Conservation (phyloP, 495 filamentous ascomycete genomes). For the Glutinoglossum americanum region DNA sequence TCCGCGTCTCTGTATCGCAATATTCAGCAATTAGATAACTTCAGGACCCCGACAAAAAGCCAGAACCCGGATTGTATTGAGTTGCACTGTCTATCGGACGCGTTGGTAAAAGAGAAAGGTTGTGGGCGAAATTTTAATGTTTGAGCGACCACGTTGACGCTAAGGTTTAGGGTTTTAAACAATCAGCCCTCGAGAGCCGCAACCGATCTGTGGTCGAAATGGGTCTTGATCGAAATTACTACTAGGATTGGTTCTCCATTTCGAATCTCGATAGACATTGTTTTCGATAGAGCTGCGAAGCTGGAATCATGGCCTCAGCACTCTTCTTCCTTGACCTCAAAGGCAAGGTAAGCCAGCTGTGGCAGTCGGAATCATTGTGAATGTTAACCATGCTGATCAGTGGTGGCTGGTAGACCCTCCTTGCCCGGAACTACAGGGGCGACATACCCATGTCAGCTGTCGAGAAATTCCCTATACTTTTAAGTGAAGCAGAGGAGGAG, state of each 20-base stretch:
- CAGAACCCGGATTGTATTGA: slow-evolving; percentile 39
- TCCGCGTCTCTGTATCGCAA: slow-evolving; percentile 73
- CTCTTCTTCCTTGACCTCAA: slow-evolving; percentile 98
- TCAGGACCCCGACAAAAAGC: slow-evolving; percentile 45
- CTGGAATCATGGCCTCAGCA: slow-evolving; percentile 70
- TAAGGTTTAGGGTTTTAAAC: slow-evolving; percentile 6
- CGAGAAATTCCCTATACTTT: slow-evolving; percentile 91
- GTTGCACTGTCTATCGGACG: slow-evolving; percentile 77
- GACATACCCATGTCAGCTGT: slow-evolving; percentile 99
- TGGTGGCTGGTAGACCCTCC: slow-evolving; percentile 47
- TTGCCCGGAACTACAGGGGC: slow-evolving; percentile 95
- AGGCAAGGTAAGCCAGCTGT: slow-evolving; percentile 58
- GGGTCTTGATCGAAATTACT: not conserved
- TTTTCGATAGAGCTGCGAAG: not conserved
- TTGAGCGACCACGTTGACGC: slow-evolving; percentile 7
- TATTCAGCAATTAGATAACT: slow-evolving; percentile 34
- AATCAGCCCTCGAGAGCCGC: not conserved
- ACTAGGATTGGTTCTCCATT: not conserved
- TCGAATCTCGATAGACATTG: not conserved
- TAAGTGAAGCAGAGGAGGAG: slow-evolving; percentile 98
- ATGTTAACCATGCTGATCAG: slow-evolving; percentile 13
- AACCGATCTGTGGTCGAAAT: not conserved
- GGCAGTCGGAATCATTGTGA: slow-evolving; percentile 1
- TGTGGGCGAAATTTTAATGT: slow-evolving; percentile 3
- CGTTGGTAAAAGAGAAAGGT: slow-evolving; percentile 33